Conservation (phyloP, 2,329 filamentous ascomycete species). For the Cryphonectria parasitica region DNA sequence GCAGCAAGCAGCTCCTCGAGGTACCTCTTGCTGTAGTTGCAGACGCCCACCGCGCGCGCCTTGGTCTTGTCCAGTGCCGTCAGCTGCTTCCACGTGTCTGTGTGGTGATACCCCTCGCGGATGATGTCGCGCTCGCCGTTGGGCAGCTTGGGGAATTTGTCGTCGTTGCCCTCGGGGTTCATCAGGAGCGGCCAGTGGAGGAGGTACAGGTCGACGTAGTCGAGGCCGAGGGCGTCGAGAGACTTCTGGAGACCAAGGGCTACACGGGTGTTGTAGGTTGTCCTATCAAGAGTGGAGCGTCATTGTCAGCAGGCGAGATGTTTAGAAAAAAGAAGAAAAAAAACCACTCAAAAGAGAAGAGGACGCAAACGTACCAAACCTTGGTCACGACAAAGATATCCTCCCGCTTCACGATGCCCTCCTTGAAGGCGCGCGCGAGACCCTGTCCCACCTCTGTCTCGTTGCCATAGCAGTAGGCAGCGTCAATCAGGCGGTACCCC, state of each 20-base stretch:
- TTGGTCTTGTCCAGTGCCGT: conserved; percentile 67
- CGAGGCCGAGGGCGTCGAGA: conserved; percentile 72
- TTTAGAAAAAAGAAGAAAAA: not conserved
- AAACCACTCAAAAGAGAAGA: too few relatives aligned
- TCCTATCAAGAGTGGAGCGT: conserved; percentile 36
- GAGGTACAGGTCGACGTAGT: conserved; percentile 81
- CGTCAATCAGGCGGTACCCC: conserved; percentile 68
- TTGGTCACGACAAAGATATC: conserved; percentile 86
- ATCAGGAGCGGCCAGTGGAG: conserved; percentile 84
- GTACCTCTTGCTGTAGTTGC: conserved; percentile 62
- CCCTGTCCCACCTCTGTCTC: conserved; percentile 83
- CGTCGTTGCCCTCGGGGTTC: conserved; percentile 77
- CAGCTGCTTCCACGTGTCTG: conserved; percentile 78
- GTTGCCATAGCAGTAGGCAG: conserved; percentile 78
- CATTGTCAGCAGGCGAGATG: not conserved
- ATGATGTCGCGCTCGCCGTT: conserved; percentile 78
- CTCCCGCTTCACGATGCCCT: conserved; percentile 71
- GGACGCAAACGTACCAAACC: conserved; percentile 59
- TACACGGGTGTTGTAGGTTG: conserved; percentile 73
- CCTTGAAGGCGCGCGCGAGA: conserved; percentile 71
- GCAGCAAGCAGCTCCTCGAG: conserved; percentile 57
- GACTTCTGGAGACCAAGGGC: conserved; percentile 74
- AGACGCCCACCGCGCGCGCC: conserved; percentile 57
- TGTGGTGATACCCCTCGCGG: conserved; percentile 64
- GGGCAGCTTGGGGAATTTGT: conserved; percentile 73